These are phyloP conservation scores for Arthrinium phaeospermum DNA, from an alignment of 2,329 filamentous ascomycete species.

Conservation along the genomic window DNA sequence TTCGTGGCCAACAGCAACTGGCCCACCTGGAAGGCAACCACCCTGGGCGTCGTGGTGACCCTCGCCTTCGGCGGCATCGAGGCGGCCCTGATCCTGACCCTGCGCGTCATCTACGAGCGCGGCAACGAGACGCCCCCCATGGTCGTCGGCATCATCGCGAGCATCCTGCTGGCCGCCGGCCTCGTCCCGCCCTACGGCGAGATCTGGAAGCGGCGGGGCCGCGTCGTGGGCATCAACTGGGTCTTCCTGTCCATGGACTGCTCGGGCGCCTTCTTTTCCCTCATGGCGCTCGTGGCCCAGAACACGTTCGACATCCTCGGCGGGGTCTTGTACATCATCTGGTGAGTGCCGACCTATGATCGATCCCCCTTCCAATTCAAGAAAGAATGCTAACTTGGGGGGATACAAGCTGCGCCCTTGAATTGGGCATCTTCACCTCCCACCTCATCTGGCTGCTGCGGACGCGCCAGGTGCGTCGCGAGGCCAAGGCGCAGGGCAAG, in stretches of 20 bases:
- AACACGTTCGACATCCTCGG: conserved; percentile 66
- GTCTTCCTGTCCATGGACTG: conserved; percentile 66
- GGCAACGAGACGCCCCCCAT: conserved; percentile 60
- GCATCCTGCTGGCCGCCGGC: conserved; percentile 60
- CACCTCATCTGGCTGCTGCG: conserved; percentile 65
- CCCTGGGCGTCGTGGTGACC: conserved; percentile 46
- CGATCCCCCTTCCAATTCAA: too few species aligned
- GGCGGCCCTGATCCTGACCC: conserved; percentile 59
- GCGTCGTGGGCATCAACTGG: conserved; percentile 66
- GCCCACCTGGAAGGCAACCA: conserved; percentile 51
- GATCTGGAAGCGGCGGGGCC: conserved; percentile 64
- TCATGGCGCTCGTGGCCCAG: conserved; percentile 66
- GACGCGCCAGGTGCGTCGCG: conserved; percentile 56
- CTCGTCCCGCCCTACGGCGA: conserved; percentile 67
- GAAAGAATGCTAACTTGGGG: not conserved
- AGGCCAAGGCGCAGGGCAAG: conserved; percentile 56
- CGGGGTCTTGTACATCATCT: conserved; percentile 64
- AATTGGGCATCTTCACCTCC: conserved; percentile 64
- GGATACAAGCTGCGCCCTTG: conserved; percentile 55
- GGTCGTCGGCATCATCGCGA: conserved; percentile 62
- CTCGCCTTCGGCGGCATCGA: conserved; percentile 58
- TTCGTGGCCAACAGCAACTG: conserved; percentile 44
- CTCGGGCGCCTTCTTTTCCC: conserved; percentile 65
- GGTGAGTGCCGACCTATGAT: conserved; percentile 46
- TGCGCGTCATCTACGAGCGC: conserved; percentile 59